Base-by-base conservation (phyloP, 306 rosid genomes). In the Cicer cuneatum region DNA sequence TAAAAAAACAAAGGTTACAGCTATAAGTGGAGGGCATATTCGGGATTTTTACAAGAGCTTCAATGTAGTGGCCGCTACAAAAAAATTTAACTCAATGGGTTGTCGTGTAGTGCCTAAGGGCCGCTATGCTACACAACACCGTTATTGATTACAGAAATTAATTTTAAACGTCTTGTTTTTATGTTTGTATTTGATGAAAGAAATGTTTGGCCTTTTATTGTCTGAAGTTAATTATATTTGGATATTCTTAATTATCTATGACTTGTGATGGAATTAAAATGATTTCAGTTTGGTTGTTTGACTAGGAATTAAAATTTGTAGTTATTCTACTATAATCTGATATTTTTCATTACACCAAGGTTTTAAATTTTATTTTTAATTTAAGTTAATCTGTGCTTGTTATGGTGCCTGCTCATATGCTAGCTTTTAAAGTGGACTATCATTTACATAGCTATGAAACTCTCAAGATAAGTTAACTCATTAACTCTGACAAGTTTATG, bases 91-190 rank as follows among this genome's bases (percentile, higher is more conserved):
- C 29, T 8, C 67, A 61, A 1, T 14, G 24, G 67, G 29, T 21
- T 61, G 38, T 61, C 1, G 37, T 12, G 45, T 61, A 8, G 67
- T 21, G 42, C 42, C 41, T 33, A 58, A 33, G 16, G 15, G 41
- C 16, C 10, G 35, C 59, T 8, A 48, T 47, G 52, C 52, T 10
- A 47, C 6, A 15, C 53, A 48, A 1, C 53, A 12, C 53, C 2
- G 18, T 7, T 48, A 4, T 53, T 53, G 29, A 53, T 7, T 18
- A 10, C 29, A 18, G 11, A 8, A 2, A 16, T 53, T 53, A 53
- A 38, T 71, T 83, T 65, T 61, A 21, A 71, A 33, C 21, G 46
- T 58, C 15, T 58, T 58, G n/a, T 72, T 63, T 47, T 54, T 6
- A 10, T 47, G 39, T 59, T 74, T 56, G 5, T 21, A 14, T 21